A percentile compares a stretch with the other conserved stretches of the same genome.
These are phyloP conservation scores for Trypethelium eluteriae DNA, from an alignment of 495 filamentous ascomycete genomes.

Conservation along the genomic window DNA sequence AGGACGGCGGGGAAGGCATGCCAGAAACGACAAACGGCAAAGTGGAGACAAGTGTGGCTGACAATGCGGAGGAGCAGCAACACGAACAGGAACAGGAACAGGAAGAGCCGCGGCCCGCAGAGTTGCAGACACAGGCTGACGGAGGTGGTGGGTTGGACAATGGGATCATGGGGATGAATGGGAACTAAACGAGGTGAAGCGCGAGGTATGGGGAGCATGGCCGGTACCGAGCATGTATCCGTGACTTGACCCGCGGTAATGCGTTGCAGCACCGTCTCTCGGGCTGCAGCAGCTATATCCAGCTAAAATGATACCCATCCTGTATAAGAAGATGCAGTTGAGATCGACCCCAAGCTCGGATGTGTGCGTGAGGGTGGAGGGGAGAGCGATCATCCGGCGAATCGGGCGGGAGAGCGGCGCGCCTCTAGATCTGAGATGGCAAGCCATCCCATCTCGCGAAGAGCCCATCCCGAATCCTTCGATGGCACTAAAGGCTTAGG, in stretches of 20 bases:
- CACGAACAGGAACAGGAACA: not conserved
- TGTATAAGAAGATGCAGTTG: not conserved
- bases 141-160: not conserved
- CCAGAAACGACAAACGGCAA: slow-evolving; percentile 20
- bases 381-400: slow-evolving; percentile 3
- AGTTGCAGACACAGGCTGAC: not conserved
- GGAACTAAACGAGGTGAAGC: not conserved
- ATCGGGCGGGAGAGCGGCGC: slow-evolving; percentile 7
- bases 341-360: slow-evolving; percentile 2
- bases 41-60: slow-evolving; percentile 10
- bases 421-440: slow-evolving; percentile 12
- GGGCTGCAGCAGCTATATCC: not conserved
- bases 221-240: not conserved
- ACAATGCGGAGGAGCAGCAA: slow-evolving; percentile 1
- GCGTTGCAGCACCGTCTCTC: not conserved
- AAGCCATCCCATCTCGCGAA: not conserved
- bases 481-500: not conserved
- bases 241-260: not conserved
- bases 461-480: slow-evolving; percentile 5
- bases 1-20: not conserved
- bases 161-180: not conserved
- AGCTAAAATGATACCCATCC: not conserved
- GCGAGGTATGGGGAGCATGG: not conserved
- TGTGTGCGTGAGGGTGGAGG: not conserved
- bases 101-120: slow-evolving; percentile 4